Base-by-base conservation (phyloP, 768 basidiomycete genomes). In the Leccinum truebloodii region DNA sequence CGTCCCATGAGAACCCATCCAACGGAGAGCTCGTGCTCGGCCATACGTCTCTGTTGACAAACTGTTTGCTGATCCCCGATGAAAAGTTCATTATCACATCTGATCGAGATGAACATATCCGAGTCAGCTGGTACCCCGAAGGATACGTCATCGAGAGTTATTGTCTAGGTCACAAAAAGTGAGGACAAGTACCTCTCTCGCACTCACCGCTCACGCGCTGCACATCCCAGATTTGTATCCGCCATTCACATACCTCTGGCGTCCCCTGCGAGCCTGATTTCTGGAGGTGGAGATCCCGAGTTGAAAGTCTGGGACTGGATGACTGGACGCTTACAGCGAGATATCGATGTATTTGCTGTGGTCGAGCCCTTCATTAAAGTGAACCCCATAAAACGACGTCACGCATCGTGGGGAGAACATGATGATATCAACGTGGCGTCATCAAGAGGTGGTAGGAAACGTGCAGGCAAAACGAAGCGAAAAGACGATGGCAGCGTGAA, bases 91-190 rank as follows among this genome's bases (percentile, higher is more conserved):
- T 99, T 67, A 82, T 98, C 63, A 94, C 94, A 0, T 89, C 93
- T 0, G 97, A 98, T 70, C 78, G 97, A 50, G 97, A 99, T 69
- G 97, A 98, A 71, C 97, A 98, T 70, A 89, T 99, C 54, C 82
- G 97, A 57, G 83, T 96, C 16, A 95, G 92, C 68, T 85, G 91
- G 84, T 98, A 83, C 69, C 97, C 97, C 0, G 79, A 89, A 57
- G 92, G 94, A 18, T 90, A 88, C 65, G 83, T 83, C 49, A 90
- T 98, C 62, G 94, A 98, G 72, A 85, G 82, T 63, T 98, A 86
- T 72, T 90, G 95, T 63, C 81, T 95, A 28, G 94, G 95, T 18
- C 91, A 95, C 69, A 80, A 80, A 65, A 90, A 86, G 94, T 95
- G 63, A 65, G 86, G 71, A 3, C 14, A 49, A 28, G 24, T 35